Conservation (phyloP, 768 basidiomycete species). For the Lentinula aciculospora region DNA sequence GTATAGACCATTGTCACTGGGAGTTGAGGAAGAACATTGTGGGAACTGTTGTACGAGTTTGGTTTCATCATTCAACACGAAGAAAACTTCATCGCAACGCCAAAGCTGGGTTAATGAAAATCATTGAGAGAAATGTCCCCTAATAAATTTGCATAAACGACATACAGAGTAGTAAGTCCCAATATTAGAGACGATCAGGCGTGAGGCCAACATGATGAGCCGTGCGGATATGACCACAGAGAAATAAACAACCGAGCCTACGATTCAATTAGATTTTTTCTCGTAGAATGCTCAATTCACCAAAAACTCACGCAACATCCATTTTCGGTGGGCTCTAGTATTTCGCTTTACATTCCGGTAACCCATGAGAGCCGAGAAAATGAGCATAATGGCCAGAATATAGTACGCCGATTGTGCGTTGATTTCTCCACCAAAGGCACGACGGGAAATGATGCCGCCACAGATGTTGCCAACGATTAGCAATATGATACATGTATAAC, state of each 20-base stretch:
- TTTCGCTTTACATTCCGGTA: constrained; percentile 17
- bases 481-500: constrained; percentile 14
- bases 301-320: constrained; percentile 22
- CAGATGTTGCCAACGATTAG: constrained; percentile 16
- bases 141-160: neutral
- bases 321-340: constrained; percentile 20
- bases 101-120: constrained; percentile 12
- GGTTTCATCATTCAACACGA: constrained; percentile 9
- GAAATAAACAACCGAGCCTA: constrained; percentile 19
- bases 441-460: constrained; percentile 14
- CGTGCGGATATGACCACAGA: constrained; percentile 13
- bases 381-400: constrained; percentile 15
- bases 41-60: constrained; percentile 11
- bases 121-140: neutral
- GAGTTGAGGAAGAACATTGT: constrained; percentile 12
- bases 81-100: constrained; percentile 20
- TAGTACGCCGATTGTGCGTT: constrained; percentile 20
- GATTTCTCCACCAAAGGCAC: constrained; percentile 20
- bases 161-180: constrained; percentile 20
- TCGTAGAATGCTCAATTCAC: neutral
- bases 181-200: constrained; percentile 15
- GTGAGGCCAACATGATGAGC: constrained; percentile 13
- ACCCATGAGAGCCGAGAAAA: constrained; percentile 14
- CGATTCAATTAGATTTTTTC: neutral
- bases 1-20: constrained; percentile 6